Evolutionary conservation across 139 green algal species (phyloP).

Genomic region (Trebouxia sp.): DNA sequence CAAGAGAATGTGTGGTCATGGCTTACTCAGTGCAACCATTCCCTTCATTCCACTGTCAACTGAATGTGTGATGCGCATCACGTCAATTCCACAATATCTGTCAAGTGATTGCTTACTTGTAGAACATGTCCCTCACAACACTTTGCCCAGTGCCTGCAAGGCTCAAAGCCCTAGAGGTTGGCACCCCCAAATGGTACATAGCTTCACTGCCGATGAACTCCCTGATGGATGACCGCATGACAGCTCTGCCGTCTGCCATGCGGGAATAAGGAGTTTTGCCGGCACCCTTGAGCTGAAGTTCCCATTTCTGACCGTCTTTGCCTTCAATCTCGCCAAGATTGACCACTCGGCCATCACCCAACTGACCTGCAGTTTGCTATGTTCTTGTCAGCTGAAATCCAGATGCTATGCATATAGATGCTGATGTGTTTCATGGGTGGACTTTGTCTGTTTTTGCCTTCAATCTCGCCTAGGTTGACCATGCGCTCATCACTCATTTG

Average conservation of each 20-base stretch:
- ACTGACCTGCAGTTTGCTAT: conserved; percentile 68
- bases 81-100: no score
- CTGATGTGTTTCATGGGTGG: no score
- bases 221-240: conserved; percentile 82
- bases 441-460: no score
- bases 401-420: no score
- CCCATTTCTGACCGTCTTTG: conserved; percentile 63
- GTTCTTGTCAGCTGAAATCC: background rate
- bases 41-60: no score
- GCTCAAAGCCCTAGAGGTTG: conserved; percentile 88
- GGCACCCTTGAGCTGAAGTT: conserved; percentile 96
- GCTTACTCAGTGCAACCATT: no score
- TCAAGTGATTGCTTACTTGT: no score
- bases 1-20: no score
- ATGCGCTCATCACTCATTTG: no score
- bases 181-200: conserved; percentile 82
- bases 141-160: conserved; percentile 81
- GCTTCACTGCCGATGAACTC: conserved; percentile 92
- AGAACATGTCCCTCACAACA: conserved; percentile 90
- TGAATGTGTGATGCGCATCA: no score
- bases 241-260: conserved; percentile 85
- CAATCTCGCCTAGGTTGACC: no score
- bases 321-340: conserved; percentile 74
- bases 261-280: conserved; percentile 93
- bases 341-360: conserved; percentile 89